Evolutionary conservation across 2,329 filamentous ascomycete genomes (phyloP), one percentile per base, ranked within the genome.

Genomic region (Penicillium sp.): DNA sequence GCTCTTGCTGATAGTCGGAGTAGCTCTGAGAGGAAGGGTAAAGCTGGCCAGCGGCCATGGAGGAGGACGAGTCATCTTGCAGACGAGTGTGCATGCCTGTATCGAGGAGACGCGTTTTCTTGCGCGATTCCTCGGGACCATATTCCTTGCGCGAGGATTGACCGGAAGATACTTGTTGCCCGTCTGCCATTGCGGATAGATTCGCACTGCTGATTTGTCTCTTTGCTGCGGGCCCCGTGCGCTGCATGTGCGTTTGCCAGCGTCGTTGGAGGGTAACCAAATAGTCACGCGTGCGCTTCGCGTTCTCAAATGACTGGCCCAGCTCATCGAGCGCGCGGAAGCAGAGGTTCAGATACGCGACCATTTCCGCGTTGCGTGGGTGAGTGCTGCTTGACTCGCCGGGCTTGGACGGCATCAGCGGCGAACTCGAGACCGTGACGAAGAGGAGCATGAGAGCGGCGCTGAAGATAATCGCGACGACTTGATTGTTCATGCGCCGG

Each of bases 401-500:
- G 10, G 64, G 63, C 49, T 66, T 67, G 25, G 53, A 58, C 3
- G 70, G 64, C 34, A 61, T 62, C 15, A 68, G 58, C 1, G 70
- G 65, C 10, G 73, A 72, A 48, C 68, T 71, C 4, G 74, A 75
- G 17, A 75, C 72, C 1, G 73, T 77, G 38, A 75, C 72, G 38
- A 75, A 76, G 4, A 76, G 72, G 6, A 76, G 67, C 67, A 76
- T 76, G 4, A 80, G 67, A 1, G 77, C 77, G 1, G 78, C 78
- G 14, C 76, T 78, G 64, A 79, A 79, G 14, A 78, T 77, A 17
- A 80, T 78, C n/a, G 74, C 73, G 10, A 79, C 76, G 0, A 77
- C 76, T 52, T 79, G 73, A 58, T 78, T 75, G 65, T 79, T 79
- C 67, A 78, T 76, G n/a, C 73, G 69, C 22, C 75, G 73, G 69